A percentile compares a stretch with the other conserved stretches of the same genome.
Conservation (phyloP, 352 stramenopile species). For the Thalassiosira hispida region DNA sequence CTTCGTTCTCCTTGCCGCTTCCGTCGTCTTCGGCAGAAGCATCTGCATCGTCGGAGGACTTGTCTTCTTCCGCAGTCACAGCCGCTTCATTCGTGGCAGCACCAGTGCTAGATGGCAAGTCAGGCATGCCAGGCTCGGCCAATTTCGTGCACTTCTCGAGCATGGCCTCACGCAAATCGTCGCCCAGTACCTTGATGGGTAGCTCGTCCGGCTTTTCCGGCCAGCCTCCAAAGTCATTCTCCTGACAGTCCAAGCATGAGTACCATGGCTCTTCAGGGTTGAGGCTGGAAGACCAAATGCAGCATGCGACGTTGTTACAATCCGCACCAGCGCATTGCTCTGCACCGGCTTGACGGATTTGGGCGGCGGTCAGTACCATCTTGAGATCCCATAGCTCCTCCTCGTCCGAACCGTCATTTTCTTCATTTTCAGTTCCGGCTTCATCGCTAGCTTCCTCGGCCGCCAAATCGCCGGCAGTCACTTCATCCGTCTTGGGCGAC, state of each 20-base stretch:
- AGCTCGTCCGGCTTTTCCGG: conserved; percentile 46
- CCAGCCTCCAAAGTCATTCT: conserved; percentile 46
- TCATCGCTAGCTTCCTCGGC: conserved; percentile 8
- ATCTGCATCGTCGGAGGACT: not conserved
- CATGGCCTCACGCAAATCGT: conserved; percentile 61
- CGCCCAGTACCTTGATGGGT: conserved; percentile 58
- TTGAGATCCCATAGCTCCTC: conserved; percentile 53
- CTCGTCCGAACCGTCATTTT: conserved; percentile 13
- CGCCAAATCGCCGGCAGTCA: not conserved
- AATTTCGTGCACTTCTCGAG: conserved; percentile 59
- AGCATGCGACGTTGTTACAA: conserved; percentile 57
- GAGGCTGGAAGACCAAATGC: conserved; percentile 55
- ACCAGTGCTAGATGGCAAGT: conserved; percentile 28
- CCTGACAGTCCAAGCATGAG: conserved; percentile 74
- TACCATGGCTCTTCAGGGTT: conserved; percentile 55
- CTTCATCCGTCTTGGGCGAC: not conserved
- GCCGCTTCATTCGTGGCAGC: not conserved
- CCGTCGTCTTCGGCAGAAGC: conserved; percentile 11
- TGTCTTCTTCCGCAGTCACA: not conserved
- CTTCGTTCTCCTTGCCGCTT: conserved; percentile 9
- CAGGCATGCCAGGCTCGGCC: conserved; percentile 54
- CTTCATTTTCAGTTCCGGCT: not conserved
- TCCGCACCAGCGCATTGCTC: conserved; percentile 35
- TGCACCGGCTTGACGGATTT: conserved; percentile 29
- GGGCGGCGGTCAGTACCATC: conserved; percentile 26